phyloP scores from a whole-genome alignment of 306 rosid genomes.

The Citrullus mucosospermus region DNA sequence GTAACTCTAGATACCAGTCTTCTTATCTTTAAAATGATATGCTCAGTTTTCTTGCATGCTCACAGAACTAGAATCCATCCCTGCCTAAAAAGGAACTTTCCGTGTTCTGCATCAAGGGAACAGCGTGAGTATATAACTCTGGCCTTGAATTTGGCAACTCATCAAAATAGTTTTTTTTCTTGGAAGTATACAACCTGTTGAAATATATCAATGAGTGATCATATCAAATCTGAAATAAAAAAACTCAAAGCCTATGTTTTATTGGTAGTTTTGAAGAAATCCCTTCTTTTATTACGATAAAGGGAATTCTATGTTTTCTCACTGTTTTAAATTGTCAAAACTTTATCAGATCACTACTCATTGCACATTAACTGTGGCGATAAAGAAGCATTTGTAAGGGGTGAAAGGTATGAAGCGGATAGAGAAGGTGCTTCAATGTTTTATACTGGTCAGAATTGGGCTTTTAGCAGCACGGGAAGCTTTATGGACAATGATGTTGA shows the following conservation, averaged over 20 bases:
- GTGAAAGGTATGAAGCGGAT: slow-evolving; percentile 43
- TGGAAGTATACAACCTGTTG: neutral
- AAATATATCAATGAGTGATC: neutral
- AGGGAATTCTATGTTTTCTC: neutral
- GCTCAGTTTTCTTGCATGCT: neutral
- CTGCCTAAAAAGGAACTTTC: slow-evolving; percentile 62
- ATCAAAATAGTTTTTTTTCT: neutral
- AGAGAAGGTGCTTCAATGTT: slow-evolving; percentile 70
- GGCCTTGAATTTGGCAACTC: neutral
- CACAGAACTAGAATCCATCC: slow-evolving; percentile 38
- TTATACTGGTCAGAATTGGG: slow-evolving; percentile 49
- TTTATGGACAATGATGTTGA: slow-evolving; percentile 80
- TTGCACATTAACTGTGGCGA: slow-evolving; percentile 83
- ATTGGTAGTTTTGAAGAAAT: neutral
- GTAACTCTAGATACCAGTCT: neutral
- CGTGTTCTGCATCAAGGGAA: slow-evolving; percentile 31
- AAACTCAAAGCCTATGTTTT: neutral
- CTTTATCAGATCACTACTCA: slow-evolving; percentile 35
- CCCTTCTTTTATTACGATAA: neutral
- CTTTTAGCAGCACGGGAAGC: slow-evolving; percentile 82
- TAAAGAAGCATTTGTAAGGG: slow-evolving; percentile 37
- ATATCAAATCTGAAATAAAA: neutral
- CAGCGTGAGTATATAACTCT: slow-evolving; percentile 31
- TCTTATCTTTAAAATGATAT: neutral
- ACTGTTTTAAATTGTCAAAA: neutral